A percentile compares a stretch with the other conserved stretches of the same genome.
These are phyloP conservation scores for Cornus florida DNA, from an alignment of 148 eudicot species.

Conservation along the genomic window DNA sequence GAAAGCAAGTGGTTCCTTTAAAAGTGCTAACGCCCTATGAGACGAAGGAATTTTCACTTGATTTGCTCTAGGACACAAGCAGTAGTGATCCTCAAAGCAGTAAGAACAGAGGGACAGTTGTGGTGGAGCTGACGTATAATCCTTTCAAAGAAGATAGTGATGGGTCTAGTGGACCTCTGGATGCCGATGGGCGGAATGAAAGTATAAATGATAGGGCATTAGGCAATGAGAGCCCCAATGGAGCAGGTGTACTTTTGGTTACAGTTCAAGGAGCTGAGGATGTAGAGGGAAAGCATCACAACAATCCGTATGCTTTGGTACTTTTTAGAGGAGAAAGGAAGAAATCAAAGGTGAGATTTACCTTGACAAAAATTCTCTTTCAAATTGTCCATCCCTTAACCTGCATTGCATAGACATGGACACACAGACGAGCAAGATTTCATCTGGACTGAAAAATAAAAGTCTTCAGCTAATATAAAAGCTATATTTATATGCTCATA, in stretches of 20 bases:
- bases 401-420: neutral
- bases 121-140: conserved; percentile 62
- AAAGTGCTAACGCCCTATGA: conserved; percentile 59
- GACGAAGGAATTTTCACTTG: conserved; percentile 52
- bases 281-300: conserved; percentile 69
- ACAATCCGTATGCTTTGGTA: conserved; percentile 66
- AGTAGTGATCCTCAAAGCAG: conserved; percentile 40
- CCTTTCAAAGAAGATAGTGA: conserved; percentile 63
- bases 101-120: conserved; percentile 66
- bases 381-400: neutral
- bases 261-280: conserved; percentile 70
- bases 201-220: conserved; percentile 25
- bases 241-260: conserved; percentile 74
- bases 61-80: conserved; percentile 58
- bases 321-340: conserved; percentile 71
- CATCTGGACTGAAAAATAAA: neutral
- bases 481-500: too few species aligned
- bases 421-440: neutral
- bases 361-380: neutral
- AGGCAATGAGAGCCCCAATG: conserved; percentile 36
- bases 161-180: conserved; percentile 27
- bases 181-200: conserved; percentile 21
- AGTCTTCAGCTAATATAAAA: neutral
- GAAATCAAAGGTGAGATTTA: conserved; percentile 64
- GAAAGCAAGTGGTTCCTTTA: conserved; percentile 67